Conservation (phyloP, 2,329 filamentous ascomycete genomes). For the Sodiomyces alkalinus region DNA sequence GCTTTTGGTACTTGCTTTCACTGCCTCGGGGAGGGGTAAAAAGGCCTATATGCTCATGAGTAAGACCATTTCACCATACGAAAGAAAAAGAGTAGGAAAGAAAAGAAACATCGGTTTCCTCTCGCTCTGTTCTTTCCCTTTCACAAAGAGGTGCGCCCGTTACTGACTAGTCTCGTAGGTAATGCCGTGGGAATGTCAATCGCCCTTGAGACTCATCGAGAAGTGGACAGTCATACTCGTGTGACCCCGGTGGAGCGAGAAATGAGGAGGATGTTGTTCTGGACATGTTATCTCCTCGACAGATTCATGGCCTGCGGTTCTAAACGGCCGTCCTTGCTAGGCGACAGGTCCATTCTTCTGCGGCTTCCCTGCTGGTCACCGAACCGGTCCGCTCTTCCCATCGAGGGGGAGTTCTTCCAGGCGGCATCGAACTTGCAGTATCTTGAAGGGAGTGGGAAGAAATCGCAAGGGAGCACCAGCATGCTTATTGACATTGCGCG, state of each 20-base stretch:
- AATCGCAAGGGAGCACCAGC: constrained; percentile 58
- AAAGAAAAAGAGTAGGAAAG: too few species aligned
- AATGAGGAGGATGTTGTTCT: constrained; percentile 66
- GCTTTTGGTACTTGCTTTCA: constrained; percentile 60
- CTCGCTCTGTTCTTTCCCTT: too few species aligned
- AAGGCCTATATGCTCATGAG: constrained; percentile 78
- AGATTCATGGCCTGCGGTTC: constrained; percentile 72
- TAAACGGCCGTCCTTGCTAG: constrained; percentile 64
- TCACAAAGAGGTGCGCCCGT: too few species aligned
- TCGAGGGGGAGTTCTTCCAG: constrained; percentile 72
- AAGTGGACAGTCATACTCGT: constrained; percentile 47
- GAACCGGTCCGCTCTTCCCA: constrained; percentile 40
- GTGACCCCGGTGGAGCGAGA: constrained; percentile 57
- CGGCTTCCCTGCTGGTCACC: constrained; percentile 62
- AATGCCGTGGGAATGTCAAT: constrained; percentile 70
- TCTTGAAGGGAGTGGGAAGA: constrained; percentile 51
- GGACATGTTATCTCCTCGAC: constrained; percentile 78
- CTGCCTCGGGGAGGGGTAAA: constrained; percentile 64
- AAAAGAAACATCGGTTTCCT: too few species aligned
- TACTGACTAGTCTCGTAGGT: constrained; percentile 27
- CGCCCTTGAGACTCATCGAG: constrained; percentile 66
- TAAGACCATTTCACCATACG: constrained; percentile 24
- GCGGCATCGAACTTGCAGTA: constrained; percentile 65
- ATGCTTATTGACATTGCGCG: constrained; percentile 77
- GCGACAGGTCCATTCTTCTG: constrained; percentile 61